These are phyloP conservation scores for Fusarium tupiense DNA, from an alignment of 2,329 filamentous ascomycete genomes.

Conservation along the genomic window DNA sequence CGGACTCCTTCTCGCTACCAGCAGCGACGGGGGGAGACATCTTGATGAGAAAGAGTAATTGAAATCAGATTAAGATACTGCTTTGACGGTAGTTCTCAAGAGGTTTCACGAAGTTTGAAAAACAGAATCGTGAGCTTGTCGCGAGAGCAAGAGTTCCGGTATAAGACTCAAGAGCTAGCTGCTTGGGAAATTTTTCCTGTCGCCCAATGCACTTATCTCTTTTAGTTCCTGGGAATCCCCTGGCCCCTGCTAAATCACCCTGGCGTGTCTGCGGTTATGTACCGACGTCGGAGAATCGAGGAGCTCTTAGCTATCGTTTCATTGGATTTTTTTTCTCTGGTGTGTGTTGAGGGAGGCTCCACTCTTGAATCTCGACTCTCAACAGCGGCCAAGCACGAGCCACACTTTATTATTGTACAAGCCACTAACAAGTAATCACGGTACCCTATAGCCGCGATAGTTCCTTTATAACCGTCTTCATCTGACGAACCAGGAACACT, in stretches of 20 bases:
- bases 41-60: slow-evolving; percentile 5
- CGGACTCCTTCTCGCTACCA: slow-evolving; percentile 81
- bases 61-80: slow-evolving; percentile 5
- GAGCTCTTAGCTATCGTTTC: slow-evolving; percentile 9
- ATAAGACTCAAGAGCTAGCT: slow-evolving; percentile 22
- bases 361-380: slow-evolving; percentile 1
- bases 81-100: slow-evolving; percentile 2
- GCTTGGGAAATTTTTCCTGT: slow-evolving; percentile 41
- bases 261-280: slow-evolving; percentile 28
- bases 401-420: neutral
- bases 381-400: neutral
- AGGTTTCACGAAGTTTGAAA: slow-evolving; percentile 1
- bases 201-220: slow-evolving; percentile 30
- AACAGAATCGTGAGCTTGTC: slow-evolving; percentile 22
- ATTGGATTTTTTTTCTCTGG: slow-evolving; percentile 9
- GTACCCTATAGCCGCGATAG: slow-evolving; percentile 11
- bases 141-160: slow-evolving; percentile 13
- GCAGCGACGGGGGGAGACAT: slow-evolving; percentile 69
- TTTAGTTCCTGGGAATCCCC: slow-evolving; percentile 19
- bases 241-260: slow-evolving; percentile 31
- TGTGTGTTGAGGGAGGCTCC: neutral
- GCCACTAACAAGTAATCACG: neutral
- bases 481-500: neutral
- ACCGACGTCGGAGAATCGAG: slow-evolving; percentile 41
- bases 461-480: neutral